A percentile compares a stretch with the other conserved stretches of the same genome.
Conservation (phyloP, 2,329 filamentous ascomycete genomes). For the Diaporthe citriasiana region DNA sequence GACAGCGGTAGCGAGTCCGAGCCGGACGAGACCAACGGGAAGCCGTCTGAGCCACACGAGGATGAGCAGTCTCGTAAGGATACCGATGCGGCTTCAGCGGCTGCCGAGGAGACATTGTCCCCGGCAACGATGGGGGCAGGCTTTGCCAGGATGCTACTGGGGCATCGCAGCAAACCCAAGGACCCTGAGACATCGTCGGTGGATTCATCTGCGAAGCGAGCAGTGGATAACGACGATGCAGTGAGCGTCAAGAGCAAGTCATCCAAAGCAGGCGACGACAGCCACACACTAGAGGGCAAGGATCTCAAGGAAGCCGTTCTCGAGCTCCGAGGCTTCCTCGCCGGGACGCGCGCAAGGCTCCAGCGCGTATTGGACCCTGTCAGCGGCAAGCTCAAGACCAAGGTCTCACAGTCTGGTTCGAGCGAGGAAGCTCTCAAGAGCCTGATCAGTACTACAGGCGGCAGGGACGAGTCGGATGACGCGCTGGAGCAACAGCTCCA, state of each 20-base stretch:
- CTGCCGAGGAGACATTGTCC: conserved; percentile 51
- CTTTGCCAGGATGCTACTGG: conserved; percentile 69
- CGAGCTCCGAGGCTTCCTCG: conserved; percentile 89
- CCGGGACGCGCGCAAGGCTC: conserved; percentile 80
- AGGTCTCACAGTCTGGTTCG: conserved; percentile 58
- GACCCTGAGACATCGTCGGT: conserved; percentile 72
- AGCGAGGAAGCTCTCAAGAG: conserved; percentile 66
- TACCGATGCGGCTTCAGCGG: conserved; percentile 45
- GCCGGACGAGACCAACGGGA: conserved; percentile 49
- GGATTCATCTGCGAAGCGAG: conserved; percentile 66
- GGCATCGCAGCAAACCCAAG: conserved; percentile 56
- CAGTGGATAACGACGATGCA: conserved; percentile 68
- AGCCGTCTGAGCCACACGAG: conserved; percentile 44
- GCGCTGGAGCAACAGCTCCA: conserved; percentile 80
- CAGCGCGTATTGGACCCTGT: conserved; percentile 73
- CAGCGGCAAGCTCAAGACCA: conserved; percentile 72
- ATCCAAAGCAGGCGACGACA: conserved; percentile 57
- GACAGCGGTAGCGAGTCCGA: conserved; percentile 51
- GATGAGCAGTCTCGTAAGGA: conserved; percentile 51
- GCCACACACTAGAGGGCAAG: conserved; percentile 76
- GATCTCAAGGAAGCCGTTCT: conserved; percentile 86
- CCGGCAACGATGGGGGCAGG: conserved; percentile 56
- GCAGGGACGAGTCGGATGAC: conserved; percentile 63
- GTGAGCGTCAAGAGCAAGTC: conserved; percentile 65
- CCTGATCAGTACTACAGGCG: conserved; percentile 62